Evolutionary conservation across 1,139 yeast species (phyloP).

Genomic region (Candida sp.): DNA sequence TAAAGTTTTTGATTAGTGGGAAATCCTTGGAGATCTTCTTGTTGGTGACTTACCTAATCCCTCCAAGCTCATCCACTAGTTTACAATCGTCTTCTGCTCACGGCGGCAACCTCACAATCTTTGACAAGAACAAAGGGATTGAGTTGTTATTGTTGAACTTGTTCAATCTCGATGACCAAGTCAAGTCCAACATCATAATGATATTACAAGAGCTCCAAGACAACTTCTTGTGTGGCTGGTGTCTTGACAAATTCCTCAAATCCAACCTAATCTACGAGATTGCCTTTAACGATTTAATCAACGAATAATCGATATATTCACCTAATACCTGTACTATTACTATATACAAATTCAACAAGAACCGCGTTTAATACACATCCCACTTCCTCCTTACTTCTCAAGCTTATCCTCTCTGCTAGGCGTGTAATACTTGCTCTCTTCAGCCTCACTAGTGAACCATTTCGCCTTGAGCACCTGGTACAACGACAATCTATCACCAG

Average conservation of each 20-base stretch:
- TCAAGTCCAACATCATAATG: slow-evolving; percentile 46
- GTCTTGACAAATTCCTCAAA: slow-evolving; percentile 40
- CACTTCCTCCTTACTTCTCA: slow-evolving; percentile 6
- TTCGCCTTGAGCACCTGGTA: slow-evolving; percentile 31
- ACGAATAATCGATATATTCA: slow-evolving; percentile 4
- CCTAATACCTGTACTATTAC: background rate
- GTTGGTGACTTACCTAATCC: slow-evolving; percentile 46
- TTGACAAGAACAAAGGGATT: slow-evolving; percentile 52
- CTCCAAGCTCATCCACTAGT: slow-evolving; percentile 48
- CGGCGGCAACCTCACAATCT: slow-evolving; percentile 48
- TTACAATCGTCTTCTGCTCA: slow-evolving; percentile 42
- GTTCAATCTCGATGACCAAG: slow-evolving; percentile 40
- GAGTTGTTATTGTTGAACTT: slow-evolving; percentile 42
- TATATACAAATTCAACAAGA: background rate
- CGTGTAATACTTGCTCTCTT: slow-evolving; percentile 15
- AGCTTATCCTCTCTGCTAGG: slow-evolving; percentile 16
- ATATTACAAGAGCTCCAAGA: slow-evolving; percentile 51
- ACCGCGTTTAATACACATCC: background rate
- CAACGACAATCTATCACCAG: slow-evolving; percentile 49
- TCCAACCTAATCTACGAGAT: slow-evolving; percentile 46
- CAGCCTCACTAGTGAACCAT: slow-evolving; percentile 16
- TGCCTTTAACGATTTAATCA: slow-evolving; percentile 41
- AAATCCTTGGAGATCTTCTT: slow-evolving; percentile 46
- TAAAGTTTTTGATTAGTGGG: slow-evolving; percentile 49
- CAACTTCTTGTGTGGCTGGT: slow-evolving; percentile 53